Percentiles rank a stretch among this genome's conserved stretches.
phyloP scores from a whole-genome alignment of 2,329 filamentous ascomycete species.

The Colletotrichum sp. region DNA sequence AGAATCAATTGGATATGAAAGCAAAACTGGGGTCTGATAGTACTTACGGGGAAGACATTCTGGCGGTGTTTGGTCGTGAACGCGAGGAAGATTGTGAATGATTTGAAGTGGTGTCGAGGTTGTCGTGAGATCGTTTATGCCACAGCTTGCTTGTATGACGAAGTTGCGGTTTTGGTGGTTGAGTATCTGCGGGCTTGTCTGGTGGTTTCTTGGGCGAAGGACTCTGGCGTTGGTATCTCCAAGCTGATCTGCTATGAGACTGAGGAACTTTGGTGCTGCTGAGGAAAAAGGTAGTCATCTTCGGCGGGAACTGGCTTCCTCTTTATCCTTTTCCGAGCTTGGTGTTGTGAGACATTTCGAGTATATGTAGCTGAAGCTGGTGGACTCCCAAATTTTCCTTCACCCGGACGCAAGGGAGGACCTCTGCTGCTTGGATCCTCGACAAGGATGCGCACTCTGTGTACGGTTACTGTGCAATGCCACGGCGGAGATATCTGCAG shows the following conservation, averaged over 20 bases:
- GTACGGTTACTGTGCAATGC: not conserved
- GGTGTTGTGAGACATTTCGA: not conserved
- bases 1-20: slow-evolving; percentile 33
- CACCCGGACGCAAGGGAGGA: not conserved
- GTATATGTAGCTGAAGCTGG: not conserved
- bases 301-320: not conserved
- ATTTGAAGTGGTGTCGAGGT: not conserved
- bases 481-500: not conserved
- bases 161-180: slow-evolving; percentile 31
- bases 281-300: not conserved
- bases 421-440: not conserved
- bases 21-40: slow-evolving; percentile 26
- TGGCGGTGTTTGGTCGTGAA: slow-evolving; percentile 24
- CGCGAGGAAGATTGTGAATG: slow-evolving; percentile 38
- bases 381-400: not conserved
- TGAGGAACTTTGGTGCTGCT: not conserved
- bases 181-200: not conserved
- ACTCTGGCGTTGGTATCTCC: not conserved
- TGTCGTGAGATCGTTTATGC: not conserved
- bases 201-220: not conserved
- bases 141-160: not conserved
- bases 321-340: not conserved
- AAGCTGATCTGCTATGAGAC: not conserved
- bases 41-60: slow-evolving; percentile 41
- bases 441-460: not conserved